phyloP scores from a whole-genome alignment of 768 basidiomycete species.

The Boletus subparvulus region DNA sequence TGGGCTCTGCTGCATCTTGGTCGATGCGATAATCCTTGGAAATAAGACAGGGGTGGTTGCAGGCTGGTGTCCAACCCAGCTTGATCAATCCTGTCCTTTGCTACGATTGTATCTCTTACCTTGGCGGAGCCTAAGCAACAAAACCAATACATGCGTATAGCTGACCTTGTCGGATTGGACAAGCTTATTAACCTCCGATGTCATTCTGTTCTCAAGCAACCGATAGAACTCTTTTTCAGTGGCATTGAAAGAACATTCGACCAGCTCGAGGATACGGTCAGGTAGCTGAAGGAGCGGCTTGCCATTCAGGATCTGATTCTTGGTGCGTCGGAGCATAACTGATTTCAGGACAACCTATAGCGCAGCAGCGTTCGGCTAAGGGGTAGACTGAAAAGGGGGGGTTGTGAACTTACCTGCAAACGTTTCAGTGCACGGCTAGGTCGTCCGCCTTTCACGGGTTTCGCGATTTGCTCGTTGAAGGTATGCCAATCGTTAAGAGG shows the following conservation, averaged over 20 bases:
- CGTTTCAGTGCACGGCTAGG: constrained; percentile 76
- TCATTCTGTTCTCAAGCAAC: constrained; percentile 67
- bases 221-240: constrained; percentile 81
- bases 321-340: constrained; percentile 88
- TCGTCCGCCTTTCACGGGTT: constrained; percentile 71
- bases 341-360: constrained; percentile 72
- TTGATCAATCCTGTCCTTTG: neutral
- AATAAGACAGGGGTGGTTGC: constrained; percentile 85
- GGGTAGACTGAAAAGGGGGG: neutral
- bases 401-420: constrained; percentile 55
- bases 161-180: constrained; percentile 52
- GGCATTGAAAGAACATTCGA: constrained; percentile 74
- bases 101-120: constrained; percentile 43
- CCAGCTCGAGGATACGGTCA: constrained; percentile 61
- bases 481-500: constrained; percentile 77
- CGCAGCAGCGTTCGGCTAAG: neutral
- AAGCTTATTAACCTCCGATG: constrained; percentile 64
- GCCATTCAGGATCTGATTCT: constrained; percentile 71
- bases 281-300: constrained; percentile 83
- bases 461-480: constrained; percentile 77
- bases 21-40: constrained; percentile 74
- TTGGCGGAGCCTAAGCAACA: constrained; percentile 85
- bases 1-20: constrained; percentile 72
- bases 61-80: constrained; percentile 50
- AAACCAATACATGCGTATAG: constrained; percentile 68